Evolutionary conservation across 2,329 filamentous ascomycete genomes (phyloP).

Genomic region (Cadophora sp.): DNA sequence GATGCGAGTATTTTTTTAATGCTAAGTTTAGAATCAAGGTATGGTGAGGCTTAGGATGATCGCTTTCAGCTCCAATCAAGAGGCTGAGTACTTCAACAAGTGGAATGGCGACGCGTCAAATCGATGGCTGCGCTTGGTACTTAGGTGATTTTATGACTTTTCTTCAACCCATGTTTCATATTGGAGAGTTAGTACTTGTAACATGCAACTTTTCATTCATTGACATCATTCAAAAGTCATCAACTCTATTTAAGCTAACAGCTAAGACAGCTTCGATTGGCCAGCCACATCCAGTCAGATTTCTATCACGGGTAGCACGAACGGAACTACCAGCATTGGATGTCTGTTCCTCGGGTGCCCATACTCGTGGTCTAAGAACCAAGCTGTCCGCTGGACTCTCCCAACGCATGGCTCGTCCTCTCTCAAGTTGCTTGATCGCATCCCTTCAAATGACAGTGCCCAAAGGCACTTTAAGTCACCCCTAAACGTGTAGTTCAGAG

Average conservation of each 20-base stretch:
- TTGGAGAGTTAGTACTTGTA: neutral
- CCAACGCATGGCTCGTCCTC: neutral
- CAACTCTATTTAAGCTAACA: constrained; percentile 22
- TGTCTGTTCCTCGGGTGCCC: neutral
- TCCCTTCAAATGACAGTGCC: neutral
- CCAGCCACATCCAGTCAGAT: neutral
- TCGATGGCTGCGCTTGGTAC: neutral
- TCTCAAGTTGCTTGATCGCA: neutral
- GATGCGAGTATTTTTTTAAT: constrained; percentile 17
- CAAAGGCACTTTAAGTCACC: neutral
- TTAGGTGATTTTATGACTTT: neutral
- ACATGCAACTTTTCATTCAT: constrained; percentile 18
- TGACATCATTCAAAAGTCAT: constrained; percentile 4
- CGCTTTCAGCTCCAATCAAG: constrained; percentile 24
- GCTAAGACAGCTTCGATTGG: neutral
- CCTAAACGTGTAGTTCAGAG: neutral
- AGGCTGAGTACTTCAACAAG: constrained; percentile 21
- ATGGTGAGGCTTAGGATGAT: constrained; percentile 14
- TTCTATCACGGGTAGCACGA: neutral
- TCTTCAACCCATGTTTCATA: neutral
- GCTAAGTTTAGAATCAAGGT: constrained; percentile 12
- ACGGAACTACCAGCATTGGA: neutral
- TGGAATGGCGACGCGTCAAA: constrained; percentile 8
- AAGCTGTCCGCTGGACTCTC: neutral
- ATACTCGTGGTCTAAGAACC: neutral